Evolutionary conservation across 495 filamentous ascomycete species (phyloP), one percentile per base, ranked within the genome.

Genomic region (Podospora pseudopauciseta): DNA sequence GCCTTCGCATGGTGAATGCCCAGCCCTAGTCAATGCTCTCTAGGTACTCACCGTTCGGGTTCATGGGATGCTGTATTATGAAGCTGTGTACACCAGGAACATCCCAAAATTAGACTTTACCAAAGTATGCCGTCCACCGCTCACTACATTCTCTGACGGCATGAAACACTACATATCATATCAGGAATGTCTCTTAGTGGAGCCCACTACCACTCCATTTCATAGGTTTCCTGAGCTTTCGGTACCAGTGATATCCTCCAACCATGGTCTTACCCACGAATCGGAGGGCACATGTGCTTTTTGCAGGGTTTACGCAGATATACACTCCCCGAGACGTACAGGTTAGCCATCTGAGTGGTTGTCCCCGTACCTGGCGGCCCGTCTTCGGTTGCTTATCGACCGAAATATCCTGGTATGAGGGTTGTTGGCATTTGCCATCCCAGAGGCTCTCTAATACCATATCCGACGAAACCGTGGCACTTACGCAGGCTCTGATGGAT

Each of bases 291-390:
- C 18, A 28, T 28, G 26, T 18, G 16, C 27, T 30, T 18, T 3
- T 15, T 61, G 56, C 56, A 58, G 30, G 59, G 59, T 28, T 30
- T 32, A 30, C 19, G 32, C 39, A 49, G 39, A 3, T 11, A 49
- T 49, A 6, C 13, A 65, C 56, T 65, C 63, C 63, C 63, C 63
- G 63, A 65, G 63, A 65, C 63, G 63, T 65, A 65, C 39, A 11
- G 39, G 39, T 49, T 49, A 49, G 39, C 39, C 39, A 49, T 49
- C 6, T 49, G 39, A 49, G 15, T 49, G 39, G 39, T 49, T 5
- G 39, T 11, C 39, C 13, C 15, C 2, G 1, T 49, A 49, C 6
- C 39, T 49, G 39, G 39, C 39, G 39, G 39, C 39, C 39, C 39
- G 39, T 49, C 39, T 18, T 49, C 39, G 39, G 39, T 11, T 49